These are phyloP conservation scores for Nemania bipapillata DNA, from an alignment of 2,329 filamentous ascomycete species.

Conservation along the genomic window DNA sequence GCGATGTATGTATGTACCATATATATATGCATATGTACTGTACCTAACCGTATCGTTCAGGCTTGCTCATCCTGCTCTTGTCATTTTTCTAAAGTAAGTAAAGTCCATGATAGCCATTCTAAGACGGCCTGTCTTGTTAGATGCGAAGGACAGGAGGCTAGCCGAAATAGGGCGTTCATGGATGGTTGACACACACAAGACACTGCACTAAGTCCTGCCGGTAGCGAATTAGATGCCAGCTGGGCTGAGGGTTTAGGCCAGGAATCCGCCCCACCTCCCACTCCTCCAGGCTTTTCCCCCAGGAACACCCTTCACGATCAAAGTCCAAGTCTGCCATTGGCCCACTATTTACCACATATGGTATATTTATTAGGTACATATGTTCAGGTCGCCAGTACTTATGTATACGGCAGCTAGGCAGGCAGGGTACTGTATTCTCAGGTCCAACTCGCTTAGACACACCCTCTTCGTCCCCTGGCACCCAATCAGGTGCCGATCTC, in stretches of 20 bases:
- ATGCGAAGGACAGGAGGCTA: conserved; percentile 26
- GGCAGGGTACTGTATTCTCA: conserved; percentile 7
- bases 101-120: background rate
- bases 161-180: conserved; percentile 29
- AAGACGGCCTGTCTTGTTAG: conserved; percentile 20
- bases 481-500: conserved; percentile 40
- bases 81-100: no score
- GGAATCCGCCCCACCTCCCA: conserved; percentile 10
- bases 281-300: conserved; percentile 17
- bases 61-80: background rate
- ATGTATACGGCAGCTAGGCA: background rate
- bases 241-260: conserved; percentile 24
- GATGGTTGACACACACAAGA: conserved; percentile 40
- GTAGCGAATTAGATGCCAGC: conserved; percentile 35
- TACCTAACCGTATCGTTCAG: no score
- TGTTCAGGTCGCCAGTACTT: background rate
- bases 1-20: background rate
- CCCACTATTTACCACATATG: background rate
- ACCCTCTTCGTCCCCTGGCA: conserved; percentile 34
- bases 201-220: conserved; percentile 35
- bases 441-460: conserved; percentile 44
- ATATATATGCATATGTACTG: background rate
- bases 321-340: background rate
- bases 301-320: conserved; percentile 8
- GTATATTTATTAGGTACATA: background rate